Evolutionary conservation across 1,139 yeast genomes (phyloP), one percentile per base, ranked within the genome.

Genomic region (Taiozyma sp.): DNA sequence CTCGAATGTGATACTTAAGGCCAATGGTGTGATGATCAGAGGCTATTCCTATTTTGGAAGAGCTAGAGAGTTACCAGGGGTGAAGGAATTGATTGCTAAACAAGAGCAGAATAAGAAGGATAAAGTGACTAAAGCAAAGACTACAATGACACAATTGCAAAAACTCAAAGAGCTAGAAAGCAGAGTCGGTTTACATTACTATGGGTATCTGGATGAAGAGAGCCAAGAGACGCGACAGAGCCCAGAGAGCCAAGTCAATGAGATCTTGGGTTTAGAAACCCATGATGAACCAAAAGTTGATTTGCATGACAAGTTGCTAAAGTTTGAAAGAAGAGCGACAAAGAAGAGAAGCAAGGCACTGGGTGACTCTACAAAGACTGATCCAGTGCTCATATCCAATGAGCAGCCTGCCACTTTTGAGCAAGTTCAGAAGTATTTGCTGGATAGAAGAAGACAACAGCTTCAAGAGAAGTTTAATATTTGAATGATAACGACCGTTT

Each of bases 31-130:
- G 45, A 56, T 46, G 54, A 55, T 56, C 23, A 56, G 56, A 44
- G 64, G 62, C 7, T 57, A 48, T 60, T 70, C 87, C 56, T 91
- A 88, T 66, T 91, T 82, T 69, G 97, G 97, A 0, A 69, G 96
- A 47, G 96, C 97, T 0, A 76, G 81, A 50, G 95, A 89, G 46
- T 69, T 91, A 14, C 88, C 92, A 0, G 96, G 89, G 57, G 92
- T 86, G 4, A 77, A 80, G 54, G 78, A 79, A 54, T 57, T 82
- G 38, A 59, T 84, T 32, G 71, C 75, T 52, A 65, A 69, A 44
- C 69, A 69, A 44, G 67, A 70, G 46, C 61, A 62, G 45, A 71
- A 70, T 53, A 58, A 58, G 50, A 52, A 53, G 39, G 62, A 56
- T 27, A 51, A 50, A 52, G 49, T 53, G 36, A 62, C 56, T 27